Evolutionary conservation across 2,329 filamentous ascomycete genomes (phyloP), one percentile per base, ranked within the genome.

Genomic region (Hypoxylon sp.): DNA sequence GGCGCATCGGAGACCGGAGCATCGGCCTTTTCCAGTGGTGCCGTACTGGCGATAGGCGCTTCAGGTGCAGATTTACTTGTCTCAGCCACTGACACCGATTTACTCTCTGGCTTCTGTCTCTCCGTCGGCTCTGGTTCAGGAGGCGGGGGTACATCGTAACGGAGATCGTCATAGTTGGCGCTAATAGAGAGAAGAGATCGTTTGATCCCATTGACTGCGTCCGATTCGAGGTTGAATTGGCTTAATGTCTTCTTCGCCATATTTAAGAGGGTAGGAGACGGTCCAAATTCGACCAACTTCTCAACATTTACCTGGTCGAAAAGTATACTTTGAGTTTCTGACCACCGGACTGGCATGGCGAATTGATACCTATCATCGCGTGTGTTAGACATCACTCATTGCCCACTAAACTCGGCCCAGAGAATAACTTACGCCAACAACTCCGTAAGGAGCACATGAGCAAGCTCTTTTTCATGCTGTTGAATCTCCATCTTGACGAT

Each of bases 361-460:
- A 71, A 71, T 63, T 71, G 68, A 50, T 71, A 71, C 38, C 68
- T 71, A 32, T 63, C 25, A 13, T 55, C 13, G 17, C 32, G 30
- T 17, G n/a, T 56, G 60, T 63, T 21, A 66, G 38, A 43, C 30
- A 21, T n/a, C 17, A 56, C 23, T 34, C 2, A 25, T 19, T n/a
- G 30, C 19, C 9, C 21, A 25, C 11, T 9, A 13, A 45, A 25
- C 1, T 60, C 9, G 19, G n/a, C n/a, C 30, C 30, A 43, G n/a
- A 36, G 11, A 21, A 30, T 0, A 48, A 69, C 68, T 67, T 60
- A 71, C 68, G 68, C 68, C 45, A 71, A 36, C 43, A 71, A 32
- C 53, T 71, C 68, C 28, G 68, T 71, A 10, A 71, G 66, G 68
- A 71, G 68, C 55, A 71, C 68, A 65, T 71, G 68, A 69, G 68